Percentiles rank a stretch among this genome's conserved stretches.
Conservation (phyloP, 305 asterid genomes). For the Fraxinus baroniana region DNA sequence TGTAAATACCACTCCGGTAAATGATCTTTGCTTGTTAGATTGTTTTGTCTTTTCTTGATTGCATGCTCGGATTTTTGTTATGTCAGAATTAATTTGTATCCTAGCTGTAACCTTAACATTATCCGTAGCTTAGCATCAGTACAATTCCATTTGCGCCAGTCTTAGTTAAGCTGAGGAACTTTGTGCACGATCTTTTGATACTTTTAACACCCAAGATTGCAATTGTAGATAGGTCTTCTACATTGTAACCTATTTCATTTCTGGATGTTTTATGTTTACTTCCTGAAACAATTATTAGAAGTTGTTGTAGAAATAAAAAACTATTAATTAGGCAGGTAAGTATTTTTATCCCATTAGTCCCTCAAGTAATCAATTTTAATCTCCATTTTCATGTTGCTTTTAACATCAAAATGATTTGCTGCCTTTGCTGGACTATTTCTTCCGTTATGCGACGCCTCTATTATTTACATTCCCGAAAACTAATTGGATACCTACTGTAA, state of each 20-base stretch:
- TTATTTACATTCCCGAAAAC: conserved; percentile 1
- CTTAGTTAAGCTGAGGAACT: conserved; percentile 8
- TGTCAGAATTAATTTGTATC: conserved; percentile 5
- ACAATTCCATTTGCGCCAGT: background rate
- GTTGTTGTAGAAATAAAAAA: background rate
- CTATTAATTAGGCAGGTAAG: background rate
- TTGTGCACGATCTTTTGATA: background rate
- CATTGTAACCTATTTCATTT: background rate
- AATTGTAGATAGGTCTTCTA: background rate
- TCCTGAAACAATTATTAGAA: background rate
- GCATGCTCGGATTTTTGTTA: conserved; percentile 7
- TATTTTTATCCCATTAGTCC: background rate
- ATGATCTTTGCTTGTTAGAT: conserved; percentile 23
- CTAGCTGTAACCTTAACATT: background rate
- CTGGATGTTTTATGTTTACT: conserved; percentile 1
- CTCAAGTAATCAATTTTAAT: background rate
- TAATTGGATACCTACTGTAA: conserved; percentile 5
- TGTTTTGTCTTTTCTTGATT: conserved; percentile 1
- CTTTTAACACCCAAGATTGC: background rate
- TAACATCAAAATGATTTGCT: background rate
- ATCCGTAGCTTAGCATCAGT: conserved; percentile 16
- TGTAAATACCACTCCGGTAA: conserved; percentile 70
- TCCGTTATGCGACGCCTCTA: background rate
- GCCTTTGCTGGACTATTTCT: background rate
- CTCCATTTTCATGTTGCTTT: background rate